These are phyloP conservation scores for Vanrija humicola DNA, from an alignment of 1,284 basidiomycete genomes.

Conservation along the genomic window DNA sequence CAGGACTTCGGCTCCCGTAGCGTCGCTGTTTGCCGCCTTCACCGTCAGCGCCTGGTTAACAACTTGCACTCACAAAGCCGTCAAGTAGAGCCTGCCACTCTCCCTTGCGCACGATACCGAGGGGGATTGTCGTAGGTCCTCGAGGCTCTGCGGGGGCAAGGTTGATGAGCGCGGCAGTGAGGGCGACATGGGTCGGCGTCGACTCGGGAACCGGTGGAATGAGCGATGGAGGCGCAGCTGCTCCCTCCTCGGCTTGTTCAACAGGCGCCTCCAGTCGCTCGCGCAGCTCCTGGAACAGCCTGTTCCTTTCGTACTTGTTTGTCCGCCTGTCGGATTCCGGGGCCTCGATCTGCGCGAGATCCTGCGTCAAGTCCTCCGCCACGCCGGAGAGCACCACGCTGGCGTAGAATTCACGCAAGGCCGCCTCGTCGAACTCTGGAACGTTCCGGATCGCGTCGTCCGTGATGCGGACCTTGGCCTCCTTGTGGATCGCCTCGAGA, in stretches of 20 bases:
- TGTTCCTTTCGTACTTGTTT: background rate
- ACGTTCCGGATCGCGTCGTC: slow-evolving; percentile 15
- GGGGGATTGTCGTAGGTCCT: slow-evolving; percentile 19
- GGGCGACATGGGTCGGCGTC: slow-evolving; percentile 19
- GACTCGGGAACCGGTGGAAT: too few relatives aligned
- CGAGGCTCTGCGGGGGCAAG: background rate
- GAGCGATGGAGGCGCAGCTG: background rate
- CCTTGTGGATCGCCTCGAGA: slow-evolving; percentile 14
- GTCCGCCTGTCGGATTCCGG: slow-evolving; percentile 1
- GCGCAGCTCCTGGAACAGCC: slow-evolving; percentile 4
- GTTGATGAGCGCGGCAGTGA: slow-evolving; percentile 8
- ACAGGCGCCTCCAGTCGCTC: background rate
- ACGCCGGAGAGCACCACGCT: slow-evolving; percentile 27
- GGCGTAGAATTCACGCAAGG: slow-evolving; percentile 31
- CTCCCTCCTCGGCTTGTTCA: background rate
- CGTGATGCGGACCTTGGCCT: slow-evolving; percentile 20
- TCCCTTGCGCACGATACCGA: slow-evolving; percentile 29
- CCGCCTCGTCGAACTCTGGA: slow-evolving; percentile 27
- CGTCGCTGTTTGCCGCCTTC: slow-evolving; percentile 8
- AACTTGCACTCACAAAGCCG: slow-evolving; percentile 25
- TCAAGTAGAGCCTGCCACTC: slow-evolving; percentile 42
- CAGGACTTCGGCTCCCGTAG: slow-evolving; percentile 12
- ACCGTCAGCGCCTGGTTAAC: background rate
- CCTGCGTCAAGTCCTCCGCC: slow-evolving; percentile 5
- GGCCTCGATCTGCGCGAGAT: slow-evolving; percentile 7